Conservation (phyloP, 129 eudicot species). For the Escallonia herrerae region DNA sequence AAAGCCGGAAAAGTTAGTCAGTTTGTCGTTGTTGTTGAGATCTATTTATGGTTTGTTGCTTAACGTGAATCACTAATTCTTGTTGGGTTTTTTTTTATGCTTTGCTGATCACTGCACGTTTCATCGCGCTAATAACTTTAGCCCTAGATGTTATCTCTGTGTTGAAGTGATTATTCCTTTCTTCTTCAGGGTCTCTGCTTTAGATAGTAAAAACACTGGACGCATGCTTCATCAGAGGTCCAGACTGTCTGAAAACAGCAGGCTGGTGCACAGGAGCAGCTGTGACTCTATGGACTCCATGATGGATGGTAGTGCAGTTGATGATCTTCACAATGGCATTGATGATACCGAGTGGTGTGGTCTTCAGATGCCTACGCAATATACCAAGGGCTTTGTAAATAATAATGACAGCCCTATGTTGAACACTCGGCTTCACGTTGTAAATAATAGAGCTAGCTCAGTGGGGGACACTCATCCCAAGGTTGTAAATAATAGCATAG, state of each 20-base stretch:
- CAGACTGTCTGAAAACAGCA: conserved; percentile 19
- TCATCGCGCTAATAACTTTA: no score
- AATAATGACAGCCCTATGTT: conserved; percentile 33
- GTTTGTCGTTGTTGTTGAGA: no score
- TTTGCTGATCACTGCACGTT: no score
- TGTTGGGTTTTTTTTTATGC: no score
- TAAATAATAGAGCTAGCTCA: conserved; percentile 59
- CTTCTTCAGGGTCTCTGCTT: conserved; percentile 31
- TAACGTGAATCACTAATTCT: no score
- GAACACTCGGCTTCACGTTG: conserved; percentile 40
- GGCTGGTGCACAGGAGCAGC: conserved; percentile 10
- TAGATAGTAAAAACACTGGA: conserved; percentile 10
- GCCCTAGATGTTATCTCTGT: not conserved
- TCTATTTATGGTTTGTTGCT: no score
- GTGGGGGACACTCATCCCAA: conserved; percentile 30
- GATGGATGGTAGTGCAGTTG: conserved; percentile 14
- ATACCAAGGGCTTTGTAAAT: conserved; percentile 54
- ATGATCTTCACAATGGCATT: conserved; percentile 28
- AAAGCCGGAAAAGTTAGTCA: no score
- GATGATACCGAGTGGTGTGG: conserved; percentile 35
- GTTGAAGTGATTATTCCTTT: not conserved
- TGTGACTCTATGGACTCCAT: conserved; percentile 25
- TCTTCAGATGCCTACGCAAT: conserved; percentile 27
- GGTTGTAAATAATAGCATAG: conserved; percentile 63
- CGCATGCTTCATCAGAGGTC: conserved; percentile 16